Percentiles rank a stretch among this genome's conserved stretches.
Evolutionary conservation across 1,284 basidiomycete genomes (phyloP).

Genomic region (Tausonia pullulans): DNA sequence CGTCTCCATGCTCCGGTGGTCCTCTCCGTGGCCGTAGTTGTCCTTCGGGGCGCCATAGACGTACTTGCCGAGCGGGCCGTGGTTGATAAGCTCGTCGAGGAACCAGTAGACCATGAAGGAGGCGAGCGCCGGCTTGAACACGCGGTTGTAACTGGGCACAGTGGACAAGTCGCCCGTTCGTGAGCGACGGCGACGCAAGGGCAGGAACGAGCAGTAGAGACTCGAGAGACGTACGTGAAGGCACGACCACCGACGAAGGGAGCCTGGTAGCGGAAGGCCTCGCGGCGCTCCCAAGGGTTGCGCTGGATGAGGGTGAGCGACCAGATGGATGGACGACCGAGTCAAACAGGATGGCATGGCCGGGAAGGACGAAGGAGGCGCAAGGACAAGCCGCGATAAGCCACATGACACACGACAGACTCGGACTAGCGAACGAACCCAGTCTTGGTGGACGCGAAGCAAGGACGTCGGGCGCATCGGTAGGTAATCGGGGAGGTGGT

Average conservation of each 20-base stretch:
- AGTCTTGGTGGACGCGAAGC: not conserved
- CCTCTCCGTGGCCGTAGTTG: not conserved
- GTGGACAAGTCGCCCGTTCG: not conserved
- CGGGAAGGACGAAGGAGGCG: too few species aligned
- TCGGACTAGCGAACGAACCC: not conserved
- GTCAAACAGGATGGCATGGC: too few species aligned
- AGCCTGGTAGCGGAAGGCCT: conserved; percentile 7
- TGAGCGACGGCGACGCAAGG: not conserved
- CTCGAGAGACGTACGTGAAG: not conserved
- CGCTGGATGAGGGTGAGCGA: not conserved
- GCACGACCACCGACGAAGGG: not conserved
- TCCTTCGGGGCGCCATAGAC: not conserved
- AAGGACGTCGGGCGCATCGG: not conserved
- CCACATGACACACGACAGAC: too few species aligned
- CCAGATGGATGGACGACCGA: too few species aligned
- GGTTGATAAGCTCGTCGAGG: conserved; percentile 6
- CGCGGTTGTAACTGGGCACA: not conserved
- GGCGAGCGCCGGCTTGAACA: not conserved
- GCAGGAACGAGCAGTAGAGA: not conserved
- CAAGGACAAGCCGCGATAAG: too few species aligned
- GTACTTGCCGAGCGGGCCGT: conserved; percentile 3
- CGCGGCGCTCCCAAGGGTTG: conserved; percentile 8
- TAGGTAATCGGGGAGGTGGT: too few species aligned
- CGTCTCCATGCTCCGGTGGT: too few species aligned
- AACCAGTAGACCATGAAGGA: not conserved